phyloP scores from a whole-genome alignment of 2,329 filamentous ascomycete species.

The Lojkania enalia region DNA sequence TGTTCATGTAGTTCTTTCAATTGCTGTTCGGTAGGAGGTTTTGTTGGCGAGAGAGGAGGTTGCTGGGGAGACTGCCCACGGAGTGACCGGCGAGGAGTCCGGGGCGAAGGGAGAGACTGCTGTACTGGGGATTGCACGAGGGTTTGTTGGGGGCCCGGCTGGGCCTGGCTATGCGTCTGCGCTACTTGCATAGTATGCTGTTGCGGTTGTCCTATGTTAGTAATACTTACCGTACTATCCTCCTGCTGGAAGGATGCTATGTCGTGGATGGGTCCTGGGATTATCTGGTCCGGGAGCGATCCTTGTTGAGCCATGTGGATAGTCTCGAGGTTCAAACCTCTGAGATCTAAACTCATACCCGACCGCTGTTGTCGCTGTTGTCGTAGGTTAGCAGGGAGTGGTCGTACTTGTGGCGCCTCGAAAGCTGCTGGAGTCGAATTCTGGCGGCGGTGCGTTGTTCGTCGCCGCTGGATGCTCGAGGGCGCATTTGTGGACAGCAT shows the following conservation, averaged over 20 bases:
- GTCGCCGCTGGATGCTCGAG: constrained; percentile 72
- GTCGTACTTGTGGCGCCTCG: constrained; percentile 72
- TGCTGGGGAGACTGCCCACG: constrained; percentile 39
- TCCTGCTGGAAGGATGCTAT: constrained; percentile 51
- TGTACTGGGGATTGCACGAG: constrained; percentile 45
- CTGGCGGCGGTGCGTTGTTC: constrained; percentile 81
- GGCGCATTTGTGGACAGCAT: constrained; percentile 77
- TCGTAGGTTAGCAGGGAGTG: constrained; percentile 63
- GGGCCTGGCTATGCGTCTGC: constrained; percentile 83
- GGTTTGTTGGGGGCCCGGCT: constrained; percentile 66
- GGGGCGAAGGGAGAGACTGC: constrained; percentile 40
- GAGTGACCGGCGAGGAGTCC: constrained; percentile 38
- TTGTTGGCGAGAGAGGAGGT: constrained; percentile 36
- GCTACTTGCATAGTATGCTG: constrained; percentile 87
- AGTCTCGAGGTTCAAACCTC: constrained; percentile 60
- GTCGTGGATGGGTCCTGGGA: constrained; percentile 29
- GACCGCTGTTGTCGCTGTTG: constrained; percentile 66
- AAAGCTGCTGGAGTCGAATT: constrained; percentile 80
- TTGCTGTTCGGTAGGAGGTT: constrained; percentile 45
- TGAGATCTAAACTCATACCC: constrained; percentile 78
- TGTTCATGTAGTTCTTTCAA: constrained; percentile 49
- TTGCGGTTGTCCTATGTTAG: constrained; percentile 63
- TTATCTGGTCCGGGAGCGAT: constrained; percentile 49
- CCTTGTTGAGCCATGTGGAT: constrained; percentile 29
- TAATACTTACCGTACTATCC: constrained; percentile 58